phyloP scores from a whole-genome alignment of 2,329 filamentous ascomycete genomes.

The Curvularia lunata region DNA sequence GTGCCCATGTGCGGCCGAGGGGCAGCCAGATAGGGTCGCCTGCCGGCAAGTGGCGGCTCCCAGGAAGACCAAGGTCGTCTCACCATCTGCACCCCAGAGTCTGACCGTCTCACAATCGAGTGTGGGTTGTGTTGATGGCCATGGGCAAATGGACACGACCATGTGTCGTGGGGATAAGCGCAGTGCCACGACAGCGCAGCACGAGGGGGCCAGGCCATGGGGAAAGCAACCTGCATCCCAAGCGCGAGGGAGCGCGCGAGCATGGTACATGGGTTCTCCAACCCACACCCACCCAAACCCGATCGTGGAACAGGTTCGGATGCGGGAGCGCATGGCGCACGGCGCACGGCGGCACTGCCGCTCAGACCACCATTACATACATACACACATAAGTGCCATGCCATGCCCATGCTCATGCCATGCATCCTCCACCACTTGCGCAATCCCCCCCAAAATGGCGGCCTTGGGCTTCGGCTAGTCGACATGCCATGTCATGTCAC shows the following conservation, averaged over 20 bases:
- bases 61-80: constrained; percentile 8
- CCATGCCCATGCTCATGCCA: not conserved
- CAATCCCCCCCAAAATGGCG: not conserved
- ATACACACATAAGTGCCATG: no score
- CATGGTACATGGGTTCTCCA: constrained; percentile 28
- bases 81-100: constrained; percentile 24
- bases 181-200: not conserved
- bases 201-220: not conserved
- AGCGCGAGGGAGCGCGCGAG: no score
- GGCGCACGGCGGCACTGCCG: constrained; percentile 2
- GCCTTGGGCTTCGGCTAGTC: not conserved
- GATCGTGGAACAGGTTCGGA: constrained; percentile 23
- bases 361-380: constrained; percentile 2
- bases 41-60: constrained; percentile 5
- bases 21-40: not conserved
- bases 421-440: constrained; percentile 4
- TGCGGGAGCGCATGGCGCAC: constrained; percentile 16
- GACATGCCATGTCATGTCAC: not conserved
- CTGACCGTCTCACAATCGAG: not conserved
- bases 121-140: not conserved
- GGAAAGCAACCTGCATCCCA: not conserved
- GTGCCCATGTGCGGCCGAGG: not conserved
- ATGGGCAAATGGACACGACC: not conserved
- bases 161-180: constrained; percentile 8
- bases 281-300: not conserved